A percentile compares a stretch with the other conserved stretches of the same genome.
These are phyloP conservation scores for Fusarium hostae DNA, from an alignment of 2,329 filamentous ascomycete species.

Conservation along the genomic window DNA sequence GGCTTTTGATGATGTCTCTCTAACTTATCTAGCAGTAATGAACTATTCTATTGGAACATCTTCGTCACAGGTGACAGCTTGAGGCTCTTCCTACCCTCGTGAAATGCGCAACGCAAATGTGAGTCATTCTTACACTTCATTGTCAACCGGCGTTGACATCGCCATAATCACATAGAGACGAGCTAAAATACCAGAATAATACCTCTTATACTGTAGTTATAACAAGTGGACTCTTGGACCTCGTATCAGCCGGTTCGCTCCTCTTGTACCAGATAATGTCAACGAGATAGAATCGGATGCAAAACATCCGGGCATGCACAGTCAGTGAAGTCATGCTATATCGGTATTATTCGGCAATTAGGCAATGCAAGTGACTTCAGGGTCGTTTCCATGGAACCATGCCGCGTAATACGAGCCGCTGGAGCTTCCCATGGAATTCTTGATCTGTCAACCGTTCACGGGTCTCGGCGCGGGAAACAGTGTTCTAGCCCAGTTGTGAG, in stretches of 20 bases:
- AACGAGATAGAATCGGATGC: background rate
- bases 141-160: background rate
- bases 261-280: background rate
- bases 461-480: background rate
- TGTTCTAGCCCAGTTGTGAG: background rate
- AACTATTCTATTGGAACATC: background rate
- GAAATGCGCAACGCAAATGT: background rate
- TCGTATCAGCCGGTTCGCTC: background rate
- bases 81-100: background rate
- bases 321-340: rapidly evolving
- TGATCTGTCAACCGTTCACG: background rate
- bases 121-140: background rate
- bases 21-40: too few relatives aligned
- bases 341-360: rapidly evolving
- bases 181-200: background rate
- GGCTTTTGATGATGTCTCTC: rapidly evolving
- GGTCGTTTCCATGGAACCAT: background rate
- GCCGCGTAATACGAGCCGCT: background rate
- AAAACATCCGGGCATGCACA: too few relatives aligned
- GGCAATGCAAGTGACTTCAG: rapidly evolving
- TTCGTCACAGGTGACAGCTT: rapidly evolving
- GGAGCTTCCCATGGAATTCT: background rate
- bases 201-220: background rate
- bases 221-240: too few relatives aligned
- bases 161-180: too few relatives aligned